These are phyloP conservation scores for Trichoderma sp. DNA, from an alignment of 2,329 filamentous ascomycete genomes.

Conservation along the genomic window DNA sequence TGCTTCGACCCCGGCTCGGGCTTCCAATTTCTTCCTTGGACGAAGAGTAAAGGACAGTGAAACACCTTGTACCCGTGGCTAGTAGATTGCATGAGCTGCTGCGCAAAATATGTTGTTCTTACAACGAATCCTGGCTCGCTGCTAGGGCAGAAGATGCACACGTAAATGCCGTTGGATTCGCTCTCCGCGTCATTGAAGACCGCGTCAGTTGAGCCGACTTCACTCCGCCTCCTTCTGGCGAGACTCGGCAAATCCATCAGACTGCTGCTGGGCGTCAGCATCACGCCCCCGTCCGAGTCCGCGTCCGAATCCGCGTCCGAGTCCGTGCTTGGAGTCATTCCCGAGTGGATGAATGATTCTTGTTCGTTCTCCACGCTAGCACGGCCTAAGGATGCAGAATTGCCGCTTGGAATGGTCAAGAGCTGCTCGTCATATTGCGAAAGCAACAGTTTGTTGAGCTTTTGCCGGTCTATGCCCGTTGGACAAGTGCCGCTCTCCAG, in stretches of 20 bases:
- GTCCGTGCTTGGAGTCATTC: slow-evolving; percentile 6
- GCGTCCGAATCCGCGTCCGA: background rate
- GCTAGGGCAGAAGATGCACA: background rate
- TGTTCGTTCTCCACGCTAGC: background rate
- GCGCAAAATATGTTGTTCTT: background rate
- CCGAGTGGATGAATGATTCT: background rate
- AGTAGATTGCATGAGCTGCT: background rate
- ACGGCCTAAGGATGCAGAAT: background rate
- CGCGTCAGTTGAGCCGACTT: too few species aligned
- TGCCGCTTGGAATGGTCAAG: slow-evolving; percentile 4
- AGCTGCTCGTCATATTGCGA: slow-evolving; percentile 14
- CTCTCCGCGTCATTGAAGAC: background rate
- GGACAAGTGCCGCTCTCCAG: slow-evolving; percentile 21
- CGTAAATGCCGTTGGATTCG: background rate
- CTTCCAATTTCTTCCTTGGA: background rate
- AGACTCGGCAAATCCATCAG: background rate
- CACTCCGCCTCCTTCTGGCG: background rate
- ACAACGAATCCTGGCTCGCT: background rate
- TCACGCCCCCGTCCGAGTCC: background rate
- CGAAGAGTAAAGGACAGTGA: background rate
- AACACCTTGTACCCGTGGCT: slow-evolving; percentile 5
- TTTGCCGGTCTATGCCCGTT: slow-evolving; percentile 19
- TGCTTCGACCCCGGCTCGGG: background rate
- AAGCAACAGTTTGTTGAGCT: slow-evolving; percentile 12
- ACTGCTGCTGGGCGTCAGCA: background rate